phyloP scores from a whole-genome alignment of 495 filamentous ascomycete species.

The Aspergillus ellipticus region DNA sequence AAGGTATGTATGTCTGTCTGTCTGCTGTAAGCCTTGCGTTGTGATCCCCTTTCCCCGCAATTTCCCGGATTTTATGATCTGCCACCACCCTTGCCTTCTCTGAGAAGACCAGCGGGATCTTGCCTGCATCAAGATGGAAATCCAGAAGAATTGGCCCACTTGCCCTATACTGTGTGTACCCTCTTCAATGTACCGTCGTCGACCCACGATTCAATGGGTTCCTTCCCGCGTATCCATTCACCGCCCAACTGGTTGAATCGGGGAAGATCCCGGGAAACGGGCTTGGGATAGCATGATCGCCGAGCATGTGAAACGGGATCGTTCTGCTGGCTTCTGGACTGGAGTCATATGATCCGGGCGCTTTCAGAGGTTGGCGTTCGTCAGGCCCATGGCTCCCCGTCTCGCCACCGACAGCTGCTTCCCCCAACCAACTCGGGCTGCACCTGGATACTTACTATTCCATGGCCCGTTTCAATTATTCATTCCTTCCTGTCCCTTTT shows the following conservation, averaged over 20 bases:
- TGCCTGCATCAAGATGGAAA: neutral
- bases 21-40: neutral
- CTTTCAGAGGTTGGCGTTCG: neutral
- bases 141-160: neutral
- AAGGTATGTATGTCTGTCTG: conserved; percentile 12
- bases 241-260: neutral
- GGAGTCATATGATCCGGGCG: neutral
- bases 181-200: no score
- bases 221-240: neutral
- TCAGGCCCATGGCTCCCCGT: neutral
- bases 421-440: neutral
- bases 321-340: neutral
- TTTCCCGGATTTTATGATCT: neutral
- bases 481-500: neutral
- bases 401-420: conserved; percentile 1
- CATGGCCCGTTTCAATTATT: neutral
- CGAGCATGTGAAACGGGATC: neutral
- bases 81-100: no score
- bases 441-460: neutral
- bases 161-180: no score
- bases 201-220: no score
- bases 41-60: neutral
- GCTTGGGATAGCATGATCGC: neutral
- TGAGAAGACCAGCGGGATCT: neutral
- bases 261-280: neutral